Conservation (phyloP, 805 yeast species). For the Candida ortonii region DNA sequence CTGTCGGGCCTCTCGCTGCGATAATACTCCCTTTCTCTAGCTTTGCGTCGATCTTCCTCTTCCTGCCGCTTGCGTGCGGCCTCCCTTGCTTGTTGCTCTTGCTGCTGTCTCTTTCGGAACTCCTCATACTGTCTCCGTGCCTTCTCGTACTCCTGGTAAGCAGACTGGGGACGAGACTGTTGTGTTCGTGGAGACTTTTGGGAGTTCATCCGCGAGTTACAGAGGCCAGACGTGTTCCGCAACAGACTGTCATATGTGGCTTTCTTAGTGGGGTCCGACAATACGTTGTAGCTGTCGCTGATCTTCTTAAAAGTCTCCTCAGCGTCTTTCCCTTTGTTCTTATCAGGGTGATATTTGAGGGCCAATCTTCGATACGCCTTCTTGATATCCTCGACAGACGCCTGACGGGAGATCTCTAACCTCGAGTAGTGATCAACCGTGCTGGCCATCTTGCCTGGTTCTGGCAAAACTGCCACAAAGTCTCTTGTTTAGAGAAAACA, state of each 20-base stretch:
- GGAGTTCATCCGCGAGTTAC: conserved; percentile 3
- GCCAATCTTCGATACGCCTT: conserved; percentile 79
- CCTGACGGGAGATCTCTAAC: conserved; percentile 51
- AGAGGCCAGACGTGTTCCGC: conserved; percentile 4
- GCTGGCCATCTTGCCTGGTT: conserved; percentile 6
- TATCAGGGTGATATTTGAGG: conserved; percentile 75
- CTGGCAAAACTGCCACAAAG: no score
- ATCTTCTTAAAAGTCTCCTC: conserved; percentile 84
- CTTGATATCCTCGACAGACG: conserved; percentile 58
- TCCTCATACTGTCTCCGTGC: conserved; percentile 24
- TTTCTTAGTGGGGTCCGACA: conserved; percentile 59
- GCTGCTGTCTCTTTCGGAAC: conserved; percentile 15
- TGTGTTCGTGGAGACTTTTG: conserved; percentile 2
- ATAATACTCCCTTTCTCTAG: conserved; percentile 6
- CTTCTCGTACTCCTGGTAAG: conserved; percentile 23
- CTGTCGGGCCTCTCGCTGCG: no score
- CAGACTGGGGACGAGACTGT: conserved; percentile 5
- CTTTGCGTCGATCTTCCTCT: conserved; percentile 8
- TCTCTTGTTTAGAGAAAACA: no score
- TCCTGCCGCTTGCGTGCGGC: conserved; percentile 10
- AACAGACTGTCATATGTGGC: conserved; percentile 53
- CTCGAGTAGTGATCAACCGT: conserved; percentile 54
- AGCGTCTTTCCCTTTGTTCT: conserved; percentile 58
- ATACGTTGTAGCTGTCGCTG: conserved; percentile 83
- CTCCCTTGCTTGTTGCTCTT: conserved; percentile 14